These are phyloP conservation scores for Morella rubra DNA, from an alignment of 306 rosid species.

Conservation along the genomic window DNA sequence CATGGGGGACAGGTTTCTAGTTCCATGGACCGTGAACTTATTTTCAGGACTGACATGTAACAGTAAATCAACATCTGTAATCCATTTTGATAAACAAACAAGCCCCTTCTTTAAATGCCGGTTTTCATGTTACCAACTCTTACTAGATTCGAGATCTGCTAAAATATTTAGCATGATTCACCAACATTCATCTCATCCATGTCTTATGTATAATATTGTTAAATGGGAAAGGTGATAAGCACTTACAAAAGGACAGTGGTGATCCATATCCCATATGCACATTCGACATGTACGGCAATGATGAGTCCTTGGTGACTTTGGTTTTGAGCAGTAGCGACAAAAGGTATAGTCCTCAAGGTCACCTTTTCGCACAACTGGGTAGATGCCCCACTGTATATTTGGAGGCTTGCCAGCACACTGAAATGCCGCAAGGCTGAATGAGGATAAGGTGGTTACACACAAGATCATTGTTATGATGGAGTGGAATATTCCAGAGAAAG, in stretches of 20 bases:
- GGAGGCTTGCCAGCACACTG: constrained; percentile 80
- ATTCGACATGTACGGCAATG: constrained; percentile 85
- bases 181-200: too few relatives aligned
- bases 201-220: neutral
- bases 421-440: constrained; percentile 73
- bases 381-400: constrained; percentile 74
- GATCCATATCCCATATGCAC: constrained; percentile 96
- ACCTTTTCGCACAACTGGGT: constrained; percentile 77
- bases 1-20: too few relatives aligned
- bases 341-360: constrained; percentile 79
- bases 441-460: constrained; percentile 64
- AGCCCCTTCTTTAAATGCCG: too few relatives aligned
- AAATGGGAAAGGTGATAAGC: constrained; percentile 20
- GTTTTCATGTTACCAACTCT: too few relatives aligned
- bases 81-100: too few relatives aligned
- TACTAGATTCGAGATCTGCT: too few relatives aligned
- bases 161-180: too few relatives aligned
- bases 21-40: too few relatives aligned
- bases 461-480: constrained; percentile 48
- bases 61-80: too few relatives aligned
- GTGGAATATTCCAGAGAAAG: constrained; percentile 65
- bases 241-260: constrained; percentile 99
- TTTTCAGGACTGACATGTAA: too few relatives aligned
- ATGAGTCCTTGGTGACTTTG: constrained; percentile 91
- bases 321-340: constrained; percentile 77